Conservation (phyloP, 768 basidiomycete species). For the Mycena rebaudengoi region DNA sequence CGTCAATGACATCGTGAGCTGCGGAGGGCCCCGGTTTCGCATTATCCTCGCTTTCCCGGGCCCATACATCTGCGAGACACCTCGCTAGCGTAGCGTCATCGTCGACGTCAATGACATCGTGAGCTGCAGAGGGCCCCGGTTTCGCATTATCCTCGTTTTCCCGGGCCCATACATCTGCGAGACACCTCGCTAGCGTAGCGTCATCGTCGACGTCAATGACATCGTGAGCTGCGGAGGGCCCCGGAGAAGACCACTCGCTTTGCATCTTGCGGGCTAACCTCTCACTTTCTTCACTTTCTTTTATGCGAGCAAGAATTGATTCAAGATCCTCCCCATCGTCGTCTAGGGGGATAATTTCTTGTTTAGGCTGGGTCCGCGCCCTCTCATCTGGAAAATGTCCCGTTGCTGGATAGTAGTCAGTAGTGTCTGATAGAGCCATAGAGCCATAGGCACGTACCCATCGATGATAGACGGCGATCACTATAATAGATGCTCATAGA, state of each 20-base stretch:
- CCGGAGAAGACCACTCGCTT: conserved; percentile 38
- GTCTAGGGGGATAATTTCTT: too few relatives aligned
- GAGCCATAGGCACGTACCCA: too few relatives aligned
- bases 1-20: conserved; percentile 13
- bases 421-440: too few relatives aligned
- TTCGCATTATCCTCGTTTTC: conserved; percentile 24
- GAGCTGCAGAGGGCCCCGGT: conserved; percentile 10
- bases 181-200: conserved; percentile 45
- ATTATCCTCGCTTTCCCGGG: conserved; percentile 23
- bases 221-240: conserved; percentile 4
- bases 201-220: conserved; percentile 34
- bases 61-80: conserved; percentile 52
- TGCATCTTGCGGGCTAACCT: conserved; percentile 46
- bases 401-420: too few relatives aligned
- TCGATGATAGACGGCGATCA: too few relatives aligned
- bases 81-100: conserved; percentile 48
- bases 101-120: conserved; percentile 16
- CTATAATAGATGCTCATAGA: too few relatives aligned
- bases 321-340: conserved; percentile 52
- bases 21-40: conserved; percentile 14
- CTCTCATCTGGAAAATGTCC: too few relatives aligned
- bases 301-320: conserved; percentile 49
- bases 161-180: conserved; percentile 50
- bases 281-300: conserved; percentile 54
- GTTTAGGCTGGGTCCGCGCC: too few relatives aligned